Evolutionary conservation across 768 basidiomycete genomes (phyloP).

Genomic region (Mycena metata): DNA sequence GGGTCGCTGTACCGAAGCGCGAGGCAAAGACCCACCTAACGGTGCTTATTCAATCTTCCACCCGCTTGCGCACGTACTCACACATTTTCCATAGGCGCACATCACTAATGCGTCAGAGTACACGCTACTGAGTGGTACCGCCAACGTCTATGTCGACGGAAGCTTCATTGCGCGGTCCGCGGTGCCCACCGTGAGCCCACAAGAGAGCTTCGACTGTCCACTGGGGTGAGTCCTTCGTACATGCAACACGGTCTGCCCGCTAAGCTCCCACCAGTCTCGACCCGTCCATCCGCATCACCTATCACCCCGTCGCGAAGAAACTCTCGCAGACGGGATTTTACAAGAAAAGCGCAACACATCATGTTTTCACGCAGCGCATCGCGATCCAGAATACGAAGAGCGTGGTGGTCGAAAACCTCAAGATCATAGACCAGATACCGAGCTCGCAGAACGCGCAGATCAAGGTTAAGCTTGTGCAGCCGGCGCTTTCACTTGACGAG

Average conservation of each 20-base stretch:
- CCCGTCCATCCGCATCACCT: conserved; percentile 56
- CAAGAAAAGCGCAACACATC: conserved; percentile 49
- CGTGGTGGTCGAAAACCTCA: conserved; percentile 45
- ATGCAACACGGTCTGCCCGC: neutral
- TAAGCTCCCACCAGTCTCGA: conserved; percentile 47
- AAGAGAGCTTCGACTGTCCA: conserved; percentile 61
- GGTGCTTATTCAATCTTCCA: conserved; percentile 38
- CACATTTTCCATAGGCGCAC: conserved; percentile 50
- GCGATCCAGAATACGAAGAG: conserved; percentile 55
- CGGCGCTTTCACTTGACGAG: conserved; percentile 24
- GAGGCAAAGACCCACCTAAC: conserved; percentile 56
- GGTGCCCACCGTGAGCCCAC: conserved; percentile 57
- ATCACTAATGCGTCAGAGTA: conserved; percentile 70
- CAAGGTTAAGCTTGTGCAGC: conserved; percentile 39
- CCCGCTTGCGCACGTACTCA: neutral
- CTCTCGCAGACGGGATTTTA: conserved; percentile 51
- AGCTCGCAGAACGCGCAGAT: conserved; percentile 49
- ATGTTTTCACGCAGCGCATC: conserved; percentile 53
- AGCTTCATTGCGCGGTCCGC: conserved; percentile 65
- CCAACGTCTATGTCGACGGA: conserved; percentile 68
- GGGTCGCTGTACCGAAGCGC: conserved; percentile 57
- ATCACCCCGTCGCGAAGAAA: conserved; percentile 54
- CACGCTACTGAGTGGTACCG: conserved; percentile 61
- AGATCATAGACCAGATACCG: conserved; percentile 56
- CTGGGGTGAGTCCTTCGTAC: conserved; percentile 53